Evolutionary conservation across 345 rosid genomes (phyloP), one percentile per base, ranked within the genome.

Genomic region (Acer campestre): DNA sequence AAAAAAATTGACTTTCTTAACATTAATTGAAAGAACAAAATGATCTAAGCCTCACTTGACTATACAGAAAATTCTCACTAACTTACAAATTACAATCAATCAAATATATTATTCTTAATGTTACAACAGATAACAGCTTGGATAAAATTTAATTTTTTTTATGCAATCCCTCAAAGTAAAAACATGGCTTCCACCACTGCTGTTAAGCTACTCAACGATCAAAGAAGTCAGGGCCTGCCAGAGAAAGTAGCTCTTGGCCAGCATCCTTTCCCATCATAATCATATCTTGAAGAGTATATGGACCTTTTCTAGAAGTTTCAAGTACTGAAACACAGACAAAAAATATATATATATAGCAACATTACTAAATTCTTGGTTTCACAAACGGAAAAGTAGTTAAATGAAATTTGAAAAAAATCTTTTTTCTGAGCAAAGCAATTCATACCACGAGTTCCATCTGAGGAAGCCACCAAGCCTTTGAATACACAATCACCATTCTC

Each of bases 391-490:
- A 48, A 27, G 23, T 51, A 65, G 71, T 25, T 7, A 67, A 17
- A 78, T 16, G 38, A 75, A 64, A 59, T 62, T 22, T 25, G 23
- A 6, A 6, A 55, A 53, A 71, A 18, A 55, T 58, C 16, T 20
- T 10, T 38, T 75, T 64, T 38, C 13, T 18, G 0, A 62, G 71
- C n/a, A 25, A 64, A 27, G 27, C 63, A 29, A 68, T 55, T 23
- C 83, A 74, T 89, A 96, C 99, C 97, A 2, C 85, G 86, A 59
- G 89, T 89, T 78, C 99, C 99, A 65, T 96, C 95, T 4, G 99
- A 98, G 23, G 98, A 94, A 62, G 99, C 99, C 58, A 96, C 95
- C 83, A 96, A 82, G 44, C 99, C 98, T 86, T 84, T 89, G 80
- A 96, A 94, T 71, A 89, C 27, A 82, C 99, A 96, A 75, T 90